These are phyloP conservation scores for Chrysanthemum lavandulifolium DNA, from an alignment of 129 eudicot species.

Conservation along the genomic window DNA sequence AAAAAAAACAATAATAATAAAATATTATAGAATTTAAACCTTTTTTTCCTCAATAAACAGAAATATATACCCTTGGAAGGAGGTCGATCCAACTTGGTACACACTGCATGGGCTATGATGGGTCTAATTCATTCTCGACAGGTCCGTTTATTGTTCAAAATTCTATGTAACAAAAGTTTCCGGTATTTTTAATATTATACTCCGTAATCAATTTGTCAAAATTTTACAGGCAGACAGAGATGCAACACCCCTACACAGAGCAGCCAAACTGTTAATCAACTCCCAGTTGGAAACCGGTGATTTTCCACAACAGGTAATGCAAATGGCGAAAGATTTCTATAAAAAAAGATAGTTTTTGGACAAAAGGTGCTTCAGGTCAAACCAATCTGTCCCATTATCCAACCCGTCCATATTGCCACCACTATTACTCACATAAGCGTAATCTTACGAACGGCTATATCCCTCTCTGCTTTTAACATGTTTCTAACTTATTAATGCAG, in stretches of 20 bases:
- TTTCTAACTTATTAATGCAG: constrained; percentile 24
- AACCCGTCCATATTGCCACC: neutral
- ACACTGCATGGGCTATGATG: constrained; percentile 92
- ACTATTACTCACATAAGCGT: neutral
- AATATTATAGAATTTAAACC: no score
- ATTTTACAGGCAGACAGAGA: constrained; percentile 55
- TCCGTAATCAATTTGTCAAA: neutral
- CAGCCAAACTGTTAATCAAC: constrained; percentile 74
- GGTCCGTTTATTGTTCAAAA: constrained; percentile 35
- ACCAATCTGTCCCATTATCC: neutral
- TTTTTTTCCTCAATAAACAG: constrained; percentile 29
- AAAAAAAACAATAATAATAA: neutral
- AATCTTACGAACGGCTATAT: neutral
- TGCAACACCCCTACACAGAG: constrained; percentile 62
- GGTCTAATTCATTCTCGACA: constrained; percentile 74
- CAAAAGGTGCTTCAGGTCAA: neutral
- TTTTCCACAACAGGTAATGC: constrained; percentile 84
- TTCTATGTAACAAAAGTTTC: neutral
- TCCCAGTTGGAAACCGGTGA: constrained; percentile 79
- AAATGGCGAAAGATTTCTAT: constrained; percentile 12
- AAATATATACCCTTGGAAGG: constrained; percentile 67
- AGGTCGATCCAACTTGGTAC: constrained; percentile 67
- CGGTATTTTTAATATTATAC: neutral
- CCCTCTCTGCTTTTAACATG: no score
- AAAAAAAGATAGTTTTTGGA: neutral